Evolutionary conservation across 2,329 filamentous ascomycete species (phyloP).

Genomic region (Eurotiales sp.): DNA sequence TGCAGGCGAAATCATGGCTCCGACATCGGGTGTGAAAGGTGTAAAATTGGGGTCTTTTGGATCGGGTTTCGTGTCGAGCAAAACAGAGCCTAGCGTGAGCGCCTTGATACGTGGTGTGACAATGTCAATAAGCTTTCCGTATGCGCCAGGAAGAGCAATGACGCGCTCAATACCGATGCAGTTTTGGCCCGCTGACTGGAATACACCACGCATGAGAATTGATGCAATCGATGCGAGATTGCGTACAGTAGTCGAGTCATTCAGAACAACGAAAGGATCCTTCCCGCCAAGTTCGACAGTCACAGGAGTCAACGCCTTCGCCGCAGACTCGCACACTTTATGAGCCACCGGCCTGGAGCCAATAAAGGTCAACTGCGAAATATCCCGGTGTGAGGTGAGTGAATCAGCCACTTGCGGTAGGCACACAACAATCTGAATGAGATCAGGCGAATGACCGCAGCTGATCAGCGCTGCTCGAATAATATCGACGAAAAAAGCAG

Average conservation of each 20-base stretch:
- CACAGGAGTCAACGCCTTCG: slow-evolving; percentile 79
- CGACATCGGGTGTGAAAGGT: slow-evolving; percentile 61
- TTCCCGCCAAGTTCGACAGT: slow-evolving; percentile 93
- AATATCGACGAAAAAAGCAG: slow-evolving; percentile 74
- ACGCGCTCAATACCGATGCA: slow-evolving; percentile 96
- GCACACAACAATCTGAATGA: slow-evolving; percentile 82
- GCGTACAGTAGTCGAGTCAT: slow-evolving; percentile 60
- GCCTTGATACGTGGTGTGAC: slow-evolving; percentile 70
- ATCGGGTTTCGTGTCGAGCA: slow-evolving; percentile 44
- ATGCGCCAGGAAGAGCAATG: slow-evolving; percentile 72
- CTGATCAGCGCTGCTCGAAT: slow-evolving; percentile 73
- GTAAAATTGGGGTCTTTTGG: slow-evolving; percentile 17
- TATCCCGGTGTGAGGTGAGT: slow-evolving; percentile 77
- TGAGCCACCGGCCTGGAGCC: slow-evolving; percentile 84
- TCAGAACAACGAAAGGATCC: slow-evolving; percentile 84
- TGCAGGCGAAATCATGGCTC: slow-evolving; percentile 79
- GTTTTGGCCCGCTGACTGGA: slow-evolving; percentile 94
- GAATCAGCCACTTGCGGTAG: slow-evolving; percentile 79
- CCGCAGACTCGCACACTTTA: slow-evolving; percentile 80
- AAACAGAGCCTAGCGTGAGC: slow-evolving; percentile 70
- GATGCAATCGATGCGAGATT: slow-evolving; percentile 69
- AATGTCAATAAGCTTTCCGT: slow-evolving; percentile 66
- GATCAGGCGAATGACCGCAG: slow-evolving; percentile 75
- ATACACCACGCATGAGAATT: slow-evolving; percentile 85
- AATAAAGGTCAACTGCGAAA: slow-evolving; percentile 93